Evolutionary conservation across 192 early-diverging fungal genomes (phyloP), one percentile per base, ranked within the genome.

Genomic region (Coemansia sp.): DNA sequence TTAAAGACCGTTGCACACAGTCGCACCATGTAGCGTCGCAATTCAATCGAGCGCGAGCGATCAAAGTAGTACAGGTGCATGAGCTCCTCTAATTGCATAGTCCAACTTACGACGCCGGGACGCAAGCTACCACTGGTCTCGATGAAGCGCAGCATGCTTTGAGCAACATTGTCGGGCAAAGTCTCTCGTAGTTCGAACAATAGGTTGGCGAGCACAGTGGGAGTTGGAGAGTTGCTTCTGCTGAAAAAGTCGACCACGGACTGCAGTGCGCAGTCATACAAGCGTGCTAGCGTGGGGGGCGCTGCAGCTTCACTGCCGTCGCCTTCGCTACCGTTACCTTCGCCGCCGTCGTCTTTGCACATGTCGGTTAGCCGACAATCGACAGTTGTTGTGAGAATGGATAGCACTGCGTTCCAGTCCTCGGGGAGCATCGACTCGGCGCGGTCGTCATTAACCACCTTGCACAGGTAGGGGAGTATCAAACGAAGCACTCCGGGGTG

Each of bases 61-160:
- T 84, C 81, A 74, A 79, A 79, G 60, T 84, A 84, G 68, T 74
- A 84, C 44, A 78, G 21, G 24, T 79, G 73, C 73, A 77, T 79
- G 46, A 79, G 41, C 77, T 69, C 74, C 44, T 79, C 74, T 51
- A 79, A 62, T 11, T 40, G 56, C 21, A 54, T 63, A 0, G 69
- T 36, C 60, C 70, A 79, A 56, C 46, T 35, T 11, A 71, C 39
- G 41, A 68, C 72, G 35, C 69, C 74, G 4, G 78, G 66, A 0
- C 71, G 67, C 68, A 84, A 40, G 39, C 57, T 62, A 11, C 77
- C 81, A 2, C 70, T 67, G 3, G 11, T 27, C n/a, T 84, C 70
- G 21, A 76, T 59, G 34, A 79, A 64, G 16, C 51, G 57, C 39
- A 84, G 68, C 62, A 79, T 33, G 63, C 66, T 66, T 59, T 69